Conservation (phyloP, 1,284 basidiomycete genomes). For the Wallemia ichthyophaga region DNA sequence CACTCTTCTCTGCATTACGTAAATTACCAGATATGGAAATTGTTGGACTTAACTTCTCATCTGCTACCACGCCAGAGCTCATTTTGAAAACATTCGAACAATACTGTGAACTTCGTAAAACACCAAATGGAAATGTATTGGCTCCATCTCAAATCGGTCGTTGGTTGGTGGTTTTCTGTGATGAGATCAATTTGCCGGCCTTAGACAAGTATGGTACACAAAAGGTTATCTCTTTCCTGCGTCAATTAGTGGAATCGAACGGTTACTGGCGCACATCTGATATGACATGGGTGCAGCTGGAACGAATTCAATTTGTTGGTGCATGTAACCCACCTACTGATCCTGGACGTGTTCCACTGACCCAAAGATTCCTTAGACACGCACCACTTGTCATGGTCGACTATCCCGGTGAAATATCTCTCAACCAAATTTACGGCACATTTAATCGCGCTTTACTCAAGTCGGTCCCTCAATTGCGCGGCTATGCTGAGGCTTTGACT, state of each 20-base stretch:
- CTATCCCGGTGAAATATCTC: slow-evolving; percentile 83
- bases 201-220: slow-evolving; percentile 97
- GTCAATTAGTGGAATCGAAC: slow-evolving; percentile 78
- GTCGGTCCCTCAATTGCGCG: slow-evolving; percentile 70
- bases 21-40: slow-evolving; percentile 98
- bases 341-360: slow-evolving; percentile 92
- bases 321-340: slow-evolving; percentile 99
- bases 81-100: slow-evolving; percentile 99
- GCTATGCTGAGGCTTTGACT: slow-evolving; percentile 78
- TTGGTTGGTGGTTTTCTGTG: slow-evolving; percentile 97
- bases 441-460: slow-evolving; percentile 91
- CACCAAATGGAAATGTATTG: slow-evolving; percentile 80
- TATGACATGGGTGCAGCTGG: slow-evolving; percentile 88
- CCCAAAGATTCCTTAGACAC: slow-evolving; percentile 85
- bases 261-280: slow-evolving; percentile 88
- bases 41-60: slow-evolving; percentile 95
- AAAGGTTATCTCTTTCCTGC: slow-evolving; percentile 88
- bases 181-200: slow-evolving; percentile 95
- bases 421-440: slow-evolving; percentile 98
- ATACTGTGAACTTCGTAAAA: slow-evolving; percentile 97
- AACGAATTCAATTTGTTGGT: slow-evolving; percentile 96
- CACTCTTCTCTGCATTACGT: slow-evolving; percentile 87
- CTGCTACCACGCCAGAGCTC: slow-evolving; percentile 87
- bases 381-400: slow-evolving; percentile 99
- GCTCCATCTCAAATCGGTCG: slow-evolving; percentile 81